Evolutionary conservation across 257 asterid genomes (phyloP), one percentile per base, ranked within the genome.

Genomic region (Dorcoceras hygrometricum): DNA sequence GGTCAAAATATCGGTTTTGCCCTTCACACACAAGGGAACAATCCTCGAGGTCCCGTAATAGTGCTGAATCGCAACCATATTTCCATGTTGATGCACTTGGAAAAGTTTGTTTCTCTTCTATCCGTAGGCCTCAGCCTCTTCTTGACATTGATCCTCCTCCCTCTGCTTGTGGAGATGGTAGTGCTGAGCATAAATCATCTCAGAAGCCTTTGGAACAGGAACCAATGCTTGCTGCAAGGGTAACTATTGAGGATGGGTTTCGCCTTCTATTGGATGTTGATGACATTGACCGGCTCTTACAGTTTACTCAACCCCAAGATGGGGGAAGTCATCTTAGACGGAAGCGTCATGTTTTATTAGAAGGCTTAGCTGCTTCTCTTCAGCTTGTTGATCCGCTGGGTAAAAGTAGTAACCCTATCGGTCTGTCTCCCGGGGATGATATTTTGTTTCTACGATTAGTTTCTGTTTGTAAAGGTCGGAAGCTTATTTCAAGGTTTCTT

Each of bases 361-460:
- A 82, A 71, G 84, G 87, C 71, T 70, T 82, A 75, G 82, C 87
- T 26, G 80, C 87, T 18, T 82, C 87, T 1, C 82, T 82, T 71
- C 87, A 79, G 76, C 84, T 82, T 66, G 87, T 79, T 68, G 87
- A 82, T 57, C 87, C 87, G 20, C 84, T 82, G 69, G 81, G 85
- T 12, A 82, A 77, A 65, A 77, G 71, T 70, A 78, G 76, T 31
- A 72, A 69, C 57, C 34, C 87, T 9, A 79, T 58, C 25, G 76
- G 82, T 64, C 75, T 82, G 66, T 74, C 77, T 58, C 81, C 82
- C 34, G 77, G 75, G 68, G 87, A 82, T 50, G 87, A 82, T 54
- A 70, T 79, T 23, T 75, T 82, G 62, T 82, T 82, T 67, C 68
- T 79, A 6, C 77, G 87, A 27, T 32, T 79, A 59, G 78, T 73